A percentile compares a stretch with the other conserved stretches of the same genome.
These are phyloP conservation scores for Aspergillus sp. DNA, from an alignment of 2,329 filamentous ascomycete species.

Conservation along the genomic window DNA sequence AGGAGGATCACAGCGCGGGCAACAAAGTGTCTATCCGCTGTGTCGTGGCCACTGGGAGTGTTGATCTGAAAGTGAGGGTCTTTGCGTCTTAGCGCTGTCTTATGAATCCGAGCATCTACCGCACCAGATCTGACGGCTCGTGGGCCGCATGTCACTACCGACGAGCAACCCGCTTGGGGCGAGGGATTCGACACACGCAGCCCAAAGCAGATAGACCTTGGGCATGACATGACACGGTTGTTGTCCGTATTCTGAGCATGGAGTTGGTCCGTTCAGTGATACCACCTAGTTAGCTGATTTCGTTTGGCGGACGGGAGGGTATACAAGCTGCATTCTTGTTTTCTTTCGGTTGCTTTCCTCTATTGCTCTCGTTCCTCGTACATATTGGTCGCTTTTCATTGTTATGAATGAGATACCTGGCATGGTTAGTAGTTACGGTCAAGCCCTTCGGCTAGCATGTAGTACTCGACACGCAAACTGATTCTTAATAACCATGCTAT, in stretches of 20 bases:
- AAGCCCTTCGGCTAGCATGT: no score
- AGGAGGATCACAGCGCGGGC: constrained; percentile 5
- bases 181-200: no score
- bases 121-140: no score
- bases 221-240: neutral
- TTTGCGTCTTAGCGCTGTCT: constrained; percentile 52
- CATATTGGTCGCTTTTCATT: constrained; percentile 1
- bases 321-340: constrained; percentile 1
- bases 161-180: no score
- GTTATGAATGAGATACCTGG: no score
- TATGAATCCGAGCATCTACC: no score
- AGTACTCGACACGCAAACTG: no score
- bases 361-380: constrained; percentile 1
- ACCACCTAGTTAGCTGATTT: constrained; percentile 1
- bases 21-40: constrained; percentile 57
- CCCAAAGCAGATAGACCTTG: neutral
- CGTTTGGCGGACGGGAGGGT: neutral
- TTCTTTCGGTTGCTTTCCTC: neutral
- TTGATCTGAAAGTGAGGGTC: constrained; percentile 68
- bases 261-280: constrained; percentile 5
- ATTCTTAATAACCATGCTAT: no score
- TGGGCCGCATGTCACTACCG: no score
- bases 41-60: constrained; percentile 75
- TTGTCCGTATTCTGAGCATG: constrained; percentile 2
- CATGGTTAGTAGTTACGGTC: no score